These are phyloP conservation scores for Elasticomyces elasticus DNA, from an alignment of 495 filamentous ascomycete genomes.

Conservation along the genomic window DNA sequence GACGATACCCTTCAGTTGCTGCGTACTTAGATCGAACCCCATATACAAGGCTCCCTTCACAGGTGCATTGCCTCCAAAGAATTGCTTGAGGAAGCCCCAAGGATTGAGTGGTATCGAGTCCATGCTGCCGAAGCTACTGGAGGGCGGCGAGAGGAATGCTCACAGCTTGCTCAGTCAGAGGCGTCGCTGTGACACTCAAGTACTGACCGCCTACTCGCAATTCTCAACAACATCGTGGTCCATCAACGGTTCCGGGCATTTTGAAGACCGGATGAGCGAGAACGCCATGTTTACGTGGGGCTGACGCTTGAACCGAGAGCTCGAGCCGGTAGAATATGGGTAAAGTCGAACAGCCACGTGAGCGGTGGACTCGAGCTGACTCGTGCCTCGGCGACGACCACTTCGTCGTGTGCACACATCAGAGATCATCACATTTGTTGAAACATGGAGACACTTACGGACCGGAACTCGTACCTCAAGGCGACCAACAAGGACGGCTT, in stretches of 20 bases:
- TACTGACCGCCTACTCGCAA: neutral
- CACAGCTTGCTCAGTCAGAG: neutral
- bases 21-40: slow-evolving; percentile 92
- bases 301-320: neutral
- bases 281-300: neutral
- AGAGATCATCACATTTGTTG: neutral
- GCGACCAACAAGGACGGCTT: slow-evolving; percentile 24
- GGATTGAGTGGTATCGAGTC: neutral
- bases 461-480: slow-evolving; percentile 19
- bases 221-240: neutral
- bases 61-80: neutral
- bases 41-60: slow-evolving; percentile 51
- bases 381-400: no score
- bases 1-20: slow-evolving; percentile 87
- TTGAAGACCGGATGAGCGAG: neutral
- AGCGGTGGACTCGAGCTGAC: no score
- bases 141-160: neutral
- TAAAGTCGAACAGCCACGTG: neutral
- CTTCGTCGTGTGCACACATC: neutral
- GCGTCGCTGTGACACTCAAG: neutral
- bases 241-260: neutral
- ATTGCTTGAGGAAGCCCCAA: neutral
- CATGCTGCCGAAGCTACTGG: neutral
- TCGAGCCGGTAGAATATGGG: neutral
- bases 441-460: slow-evolving; percentile 16